Evolutionary conservation across 805 yeast genomes (phyloP).

Genomic region (Geotrichum ghanense): DNA sequence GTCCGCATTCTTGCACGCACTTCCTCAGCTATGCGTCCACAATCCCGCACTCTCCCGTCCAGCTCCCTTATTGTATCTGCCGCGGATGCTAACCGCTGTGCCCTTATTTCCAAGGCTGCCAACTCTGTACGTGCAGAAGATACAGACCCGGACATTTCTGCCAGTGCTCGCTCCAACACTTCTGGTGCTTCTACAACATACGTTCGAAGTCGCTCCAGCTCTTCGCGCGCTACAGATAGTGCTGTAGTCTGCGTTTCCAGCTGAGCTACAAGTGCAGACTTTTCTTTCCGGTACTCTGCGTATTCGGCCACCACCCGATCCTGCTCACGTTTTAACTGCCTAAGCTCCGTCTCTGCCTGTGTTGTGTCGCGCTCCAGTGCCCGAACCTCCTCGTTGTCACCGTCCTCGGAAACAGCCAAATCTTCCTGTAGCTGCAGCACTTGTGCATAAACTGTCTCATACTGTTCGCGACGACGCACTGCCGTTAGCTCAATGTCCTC

Average conservation of each 20-base stretch:
- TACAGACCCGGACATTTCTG: slow-evolving; percentile 38
- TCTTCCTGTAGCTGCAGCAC: too few relatives aligned
- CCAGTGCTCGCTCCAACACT: slow-evolving; percentile 39
- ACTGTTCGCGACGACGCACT: too few relatives aligned
- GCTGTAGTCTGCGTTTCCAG: slow-evolving; percentile 51
- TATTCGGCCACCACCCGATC: slow-evolving; percentile 53
- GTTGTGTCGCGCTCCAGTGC: too few relatives aligned
- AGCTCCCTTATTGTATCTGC: slow-evolving; percentile 47
- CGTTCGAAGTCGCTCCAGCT: slow-evolving; percentile 45
- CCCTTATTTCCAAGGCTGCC: slow-evolving; percentile 33
- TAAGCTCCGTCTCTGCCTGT: slow-evolving; percentile 52
- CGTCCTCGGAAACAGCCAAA: too few relatives aligned
- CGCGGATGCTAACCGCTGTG: slow-evolving; percentile 41
- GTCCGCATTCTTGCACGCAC: too few relatives aligned
- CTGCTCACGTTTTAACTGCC: slow-evolving; percentile 48
- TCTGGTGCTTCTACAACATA: slow-evolving; percentile 53
- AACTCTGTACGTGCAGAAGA: slow-evolving; percentile 30
- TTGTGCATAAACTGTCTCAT: too few relatives aligned
- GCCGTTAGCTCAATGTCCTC: slow-evolving; percentile 26
- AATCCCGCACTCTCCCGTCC: slow-evolving; percentile 34
- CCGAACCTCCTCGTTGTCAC: too few relatives aligned
- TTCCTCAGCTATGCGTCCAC: slow-evolving; percentile 34
- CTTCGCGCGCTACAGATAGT: slow-evolving; percentile 44
- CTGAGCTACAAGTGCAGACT: slow-evolving; percentile 43
- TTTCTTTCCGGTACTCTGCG: slow-evolving; percentile 50